Evolutionary conservation across 345 rosid species (phyloP).

Genomic region (Rhodamnia rubescens): DNA sequence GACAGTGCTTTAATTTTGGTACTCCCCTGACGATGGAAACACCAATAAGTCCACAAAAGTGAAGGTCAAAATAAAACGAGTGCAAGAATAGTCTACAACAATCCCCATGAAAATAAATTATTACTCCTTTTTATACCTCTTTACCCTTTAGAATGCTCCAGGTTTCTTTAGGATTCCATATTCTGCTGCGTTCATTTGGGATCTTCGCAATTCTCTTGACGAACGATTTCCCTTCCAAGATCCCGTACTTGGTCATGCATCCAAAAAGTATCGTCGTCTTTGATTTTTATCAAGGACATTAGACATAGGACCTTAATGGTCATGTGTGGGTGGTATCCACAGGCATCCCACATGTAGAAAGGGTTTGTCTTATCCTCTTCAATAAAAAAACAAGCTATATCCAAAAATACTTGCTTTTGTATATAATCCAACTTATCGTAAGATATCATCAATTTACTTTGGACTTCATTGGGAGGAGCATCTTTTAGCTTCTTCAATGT

Average conservation of each 20-base stretch:
- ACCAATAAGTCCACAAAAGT: too few relatives aligned
- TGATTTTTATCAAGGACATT: background rate
- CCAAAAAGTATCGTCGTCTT: background rate
- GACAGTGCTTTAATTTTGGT: too few relatives aligned
- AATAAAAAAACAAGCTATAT: background rate
- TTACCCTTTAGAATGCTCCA: too few relatives aligned
- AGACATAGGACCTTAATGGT: background rate
- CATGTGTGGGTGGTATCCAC: background rate
- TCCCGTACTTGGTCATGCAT: background rate
- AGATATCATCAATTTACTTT: background rate
- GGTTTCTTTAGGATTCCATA: background rate
- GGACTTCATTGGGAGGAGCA: background rate
- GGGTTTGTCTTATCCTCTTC: background rate
- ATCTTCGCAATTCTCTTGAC: background rate
- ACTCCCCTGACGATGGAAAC: too few relatives aligned
- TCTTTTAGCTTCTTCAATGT: background rate
- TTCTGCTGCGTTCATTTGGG: background rate
- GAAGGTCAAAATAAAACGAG: too few relatives aligned
- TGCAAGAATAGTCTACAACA: too few relatives aligned
- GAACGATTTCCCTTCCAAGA: rapidly evolving
- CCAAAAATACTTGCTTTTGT: background rate
- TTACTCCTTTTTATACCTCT: too few relatives aligned
- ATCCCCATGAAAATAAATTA: too few relatives aligned
- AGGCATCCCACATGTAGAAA: background rate
- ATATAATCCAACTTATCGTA: background rate